phyloP scores from a whole-genome alignment of 192 early-diverging fungal genomes.

The Linnemannia hyalina region DNA sequence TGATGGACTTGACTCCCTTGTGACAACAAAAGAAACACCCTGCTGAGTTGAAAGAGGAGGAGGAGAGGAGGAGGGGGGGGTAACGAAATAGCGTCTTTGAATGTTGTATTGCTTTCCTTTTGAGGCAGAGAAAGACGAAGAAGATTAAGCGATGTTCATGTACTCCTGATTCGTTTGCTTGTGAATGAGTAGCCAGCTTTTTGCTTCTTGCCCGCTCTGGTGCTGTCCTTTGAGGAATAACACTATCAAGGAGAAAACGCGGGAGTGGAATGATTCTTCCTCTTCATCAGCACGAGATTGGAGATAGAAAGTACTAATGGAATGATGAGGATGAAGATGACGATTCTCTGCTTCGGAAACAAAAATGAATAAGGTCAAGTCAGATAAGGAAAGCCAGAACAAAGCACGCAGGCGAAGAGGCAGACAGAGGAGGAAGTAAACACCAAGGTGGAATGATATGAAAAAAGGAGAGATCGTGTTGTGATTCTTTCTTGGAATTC shows the following conservation, averaged over 20 bases:
- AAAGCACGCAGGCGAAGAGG: no score
- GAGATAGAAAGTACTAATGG: no score
- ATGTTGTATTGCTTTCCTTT: neutral
- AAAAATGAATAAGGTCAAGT: no score
- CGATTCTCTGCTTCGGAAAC: no score
- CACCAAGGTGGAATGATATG: neutral
- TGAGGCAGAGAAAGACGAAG: neutral
- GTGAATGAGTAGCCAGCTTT: neutral
- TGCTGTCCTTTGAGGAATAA: neutral
- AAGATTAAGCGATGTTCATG: no score
- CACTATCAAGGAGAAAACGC: neutral
- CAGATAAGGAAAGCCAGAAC: no score
- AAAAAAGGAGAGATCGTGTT: neutral
- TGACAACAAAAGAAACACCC: neutral
- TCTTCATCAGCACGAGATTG: neutral
- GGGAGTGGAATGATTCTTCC: neutral
- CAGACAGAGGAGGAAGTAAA: neutral
- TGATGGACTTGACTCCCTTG: neutral
- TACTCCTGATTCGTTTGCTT: neutral
- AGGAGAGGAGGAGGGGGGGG: no score
- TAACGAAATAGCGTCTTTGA: neutral
- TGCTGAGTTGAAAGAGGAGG: neutral
- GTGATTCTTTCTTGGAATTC: neutral
- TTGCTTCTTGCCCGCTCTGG: neutral
- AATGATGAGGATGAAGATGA: no score